Base-by-base conservation (phyloP, 768 basidiomycete species). In the Mycena filopes region DNA sequence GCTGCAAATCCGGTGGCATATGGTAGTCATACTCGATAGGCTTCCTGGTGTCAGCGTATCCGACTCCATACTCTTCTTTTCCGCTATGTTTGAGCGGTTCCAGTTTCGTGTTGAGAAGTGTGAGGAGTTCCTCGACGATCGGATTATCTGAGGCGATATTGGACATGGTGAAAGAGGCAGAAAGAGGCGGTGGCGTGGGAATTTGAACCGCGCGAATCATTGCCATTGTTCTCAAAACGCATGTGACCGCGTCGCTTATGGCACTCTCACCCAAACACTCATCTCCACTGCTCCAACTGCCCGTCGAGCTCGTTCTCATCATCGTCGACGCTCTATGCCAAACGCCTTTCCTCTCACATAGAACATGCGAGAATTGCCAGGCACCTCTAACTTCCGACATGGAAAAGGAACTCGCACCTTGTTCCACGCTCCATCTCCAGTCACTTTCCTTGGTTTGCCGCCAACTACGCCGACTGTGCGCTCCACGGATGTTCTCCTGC, bases 21-120 rank as follows among this genome's bases (percentile, higher is more conserved):
- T 65, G 63, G 40, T 58, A 57, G 18, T 65, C 63, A 20, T 65
- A 65, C 29, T 2, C 10, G 20, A 53, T 59, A 23, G 55, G 55
- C 21, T 16, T 33, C 25, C 50, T 46, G 43, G 49, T 65, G 16
- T 33, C 33, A 9, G 42, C n/a, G 36, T 54, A 40, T 4, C 23
- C 29, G 25, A 42, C 33, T 33, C 33, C 33, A 33, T 6, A 6
- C 7, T 33, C 41, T n/a, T 51, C 55, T 1, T 11, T 12, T 0
- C 38, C 13, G 31, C 62, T 55, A 12, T 16, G 15, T 0, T 51
- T 20, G 9, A 63, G 54, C 1, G 55, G 47, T 2, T 23, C 9
- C 3, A 56, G 36, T 6, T 20, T 9, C 1, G 47, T 33, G 12
- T 21, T 4, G 18, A 56, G 54, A 41, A 49, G 50, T 4, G 50